phyloP scores from a whole-genome alignment of 192 early-diverging fungal genomes.

The Linderina pennispora region DNA sequence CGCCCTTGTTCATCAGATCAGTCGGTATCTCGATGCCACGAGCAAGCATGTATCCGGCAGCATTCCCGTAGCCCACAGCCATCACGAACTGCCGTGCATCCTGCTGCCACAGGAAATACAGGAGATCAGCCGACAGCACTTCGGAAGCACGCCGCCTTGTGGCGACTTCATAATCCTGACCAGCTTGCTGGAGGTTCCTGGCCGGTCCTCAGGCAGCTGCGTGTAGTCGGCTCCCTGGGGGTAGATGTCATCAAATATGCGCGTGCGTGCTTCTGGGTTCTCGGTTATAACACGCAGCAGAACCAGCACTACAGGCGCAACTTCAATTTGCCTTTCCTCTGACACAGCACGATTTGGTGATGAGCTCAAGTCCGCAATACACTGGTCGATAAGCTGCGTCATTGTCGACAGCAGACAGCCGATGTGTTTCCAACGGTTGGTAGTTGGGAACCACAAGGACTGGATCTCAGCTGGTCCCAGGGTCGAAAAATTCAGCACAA shows the following conservation, averaged over 20 bases:
- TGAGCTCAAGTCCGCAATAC: background rate
- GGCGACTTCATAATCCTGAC: slow-evolving; percentile 32
- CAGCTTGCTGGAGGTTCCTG: slow-evolving; percentile 18
- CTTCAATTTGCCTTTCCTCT: slow-evolving; percentile 10
- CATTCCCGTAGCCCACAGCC: slow-evolving; percentile 86
- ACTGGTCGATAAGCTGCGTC: slow-evolving; percentile 2
- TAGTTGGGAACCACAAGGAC: slow-evolving; percentile 17
- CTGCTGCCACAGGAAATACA: slow-evolving; percentile 26
- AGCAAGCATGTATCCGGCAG: slow-evolving; percentile 82
- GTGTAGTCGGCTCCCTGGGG: slow-evolving; percentile 12
- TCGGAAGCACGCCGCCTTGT: slow-evolving; percentile 30
- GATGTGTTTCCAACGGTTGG: slow-evolving; percentile 6
- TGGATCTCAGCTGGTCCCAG: slow-evolving; percentile 4
- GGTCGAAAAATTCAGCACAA: slow-evolving; percentile 31
- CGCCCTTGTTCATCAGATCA: slow-evolving; percentile 32
- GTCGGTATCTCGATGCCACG: slow-evolving; percentile 53
- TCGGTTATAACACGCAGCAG: slow-evolving; percentile 30
- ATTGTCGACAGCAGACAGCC: slow-evolving; percentile 8
- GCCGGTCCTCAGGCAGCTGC: slow-evolving; percentile 28
- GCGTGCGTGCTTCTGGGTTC: slow-evolving; percentile 14
- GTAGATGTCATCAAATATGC: slow-evolving; percentile 19
- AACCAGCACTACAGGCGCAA: slow-evolving; percentile 28
- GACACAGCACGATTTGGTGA: background rate
- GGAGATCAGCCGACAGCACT: slow-evolving; percentile 32
- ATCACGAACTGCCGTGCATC: slow-evolving; percentile 42